Evolutionary conservation across 1,139 yeast species (phyloP), one percentile per base, ranked within the genome.

Genomic region (Magnusiomyces suaveolens): DNA sequence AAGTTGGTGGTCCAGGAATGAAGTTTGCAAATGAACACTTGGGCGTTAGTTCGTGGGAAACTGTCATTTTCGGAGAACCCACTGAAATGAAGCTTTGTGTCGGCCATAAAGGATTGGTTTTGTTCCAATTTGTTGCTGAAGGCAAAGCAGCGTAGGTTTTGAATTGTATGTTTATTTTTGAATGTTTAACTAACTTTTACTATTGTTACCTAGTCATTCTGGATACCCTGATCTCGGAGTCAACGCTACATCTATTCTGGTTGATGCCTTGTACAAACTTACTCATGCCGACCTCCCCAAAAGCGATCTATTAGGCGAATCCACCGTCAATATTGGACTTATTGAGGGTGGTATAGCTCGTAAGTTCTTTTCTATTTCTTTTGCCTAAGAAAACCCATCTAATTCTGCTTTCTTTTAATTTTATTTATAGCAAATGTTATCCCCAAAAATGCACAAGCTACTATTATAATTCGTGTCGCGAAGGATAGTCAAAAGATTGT

Each of bases 41-140:
- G 50, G 75, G 74, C 32, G 76, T 76, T 14, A 64, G 67, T 6
- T 50, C 61, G 1, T 84, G 87, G 87, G 79, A 79, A 4, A 63
- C 77, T 2, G 88, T 79, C 25, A 76, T 84, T 48, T 83, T 83
- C 66, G 89, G 89, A 16, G 90, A 84, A 64, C 89, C 90, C 21
- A 83, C 90, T 0, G 88, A 83, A 60, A 71, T 77, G 64, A 82
- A 81, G 62, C 72, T 84, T 25, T 87, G 86, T 1, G 79, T 79
- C 4, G 89, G 89, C 10, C 90, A 84, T 63, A 84, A 84, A 84
- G 90, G 63, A 65, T 72, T 58, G 72, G 72, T 60, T 55, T 69
- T 60, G 69, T 80, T 56, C 64, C 72, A 36, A 18, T 62, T 82
- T 43, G 60, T 66, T 33, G 81, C 78, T 25, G 63, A 68, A 8